These are phyloP conservation scores for Spatholobus suberectus DNA, from an alignment of 306 rosid species.

Conservation along the genomic window DNA sequence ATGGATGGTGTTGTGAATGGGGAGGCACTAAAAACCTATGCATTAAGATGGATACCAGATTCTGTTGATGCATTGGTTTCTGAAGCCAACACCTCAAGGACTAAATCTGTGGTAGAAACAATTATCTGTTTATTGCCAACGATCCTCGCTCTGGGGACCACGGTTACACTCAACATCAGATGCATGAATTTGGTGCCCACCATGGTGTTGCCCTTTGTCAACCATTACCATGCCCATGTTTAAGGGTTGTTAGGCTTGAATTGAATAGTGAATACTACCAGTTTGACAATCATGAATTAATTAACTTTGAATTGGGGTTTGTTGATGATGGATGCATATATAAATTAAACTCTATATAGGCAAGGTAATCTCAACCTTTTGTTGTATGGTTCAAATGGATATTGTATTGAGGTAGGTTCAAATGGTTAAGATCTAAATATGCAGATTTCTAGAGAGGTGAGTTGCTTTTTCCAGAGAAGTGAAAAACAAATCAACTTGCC, in stretches of 20 bases:
- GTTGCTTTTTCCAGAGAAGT: too few relatives aligned
- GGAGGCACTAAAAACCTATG: too few relatives aligned
- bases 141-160: constrained; percentile 85
- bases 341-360: neutral
- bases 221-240: constrained; percentile 38
- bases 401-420: constrained; percentile 61
- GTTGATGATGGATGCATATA: constrained; percentile 21
- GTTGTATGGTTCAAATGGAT: constrained; percentile 9
- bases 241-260: neutral
- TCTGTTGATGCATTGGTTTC: too few relatives aligned
- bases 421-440: too few relatives aligned
- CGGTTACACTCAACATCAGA: constrained; percentile 68
- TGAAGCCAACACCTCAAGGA: too few relatives aligned
- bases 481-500: too few relatives aligned
- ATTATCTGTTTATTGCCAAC: too few relatives aligned
- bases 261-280: neutral
- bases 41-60: too few relatives aligned
- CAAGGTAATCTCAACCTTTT: constrained; percentile 2
- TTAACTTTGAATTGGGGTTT: constrained; percentile 20
- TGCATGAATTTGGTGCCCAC: constrained; percentile 71
- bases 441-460: too few relatives aligned
- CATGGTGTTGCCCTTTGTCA: constrained; percentile 73
- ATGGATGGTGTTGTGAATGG: too few relatives aligned
- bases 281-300: neutral
- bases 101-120: too few relatives aligned